Conservation (phyloP, 2,329 filamentous ascomycete species). For the Fusarium sp. region DNA sequence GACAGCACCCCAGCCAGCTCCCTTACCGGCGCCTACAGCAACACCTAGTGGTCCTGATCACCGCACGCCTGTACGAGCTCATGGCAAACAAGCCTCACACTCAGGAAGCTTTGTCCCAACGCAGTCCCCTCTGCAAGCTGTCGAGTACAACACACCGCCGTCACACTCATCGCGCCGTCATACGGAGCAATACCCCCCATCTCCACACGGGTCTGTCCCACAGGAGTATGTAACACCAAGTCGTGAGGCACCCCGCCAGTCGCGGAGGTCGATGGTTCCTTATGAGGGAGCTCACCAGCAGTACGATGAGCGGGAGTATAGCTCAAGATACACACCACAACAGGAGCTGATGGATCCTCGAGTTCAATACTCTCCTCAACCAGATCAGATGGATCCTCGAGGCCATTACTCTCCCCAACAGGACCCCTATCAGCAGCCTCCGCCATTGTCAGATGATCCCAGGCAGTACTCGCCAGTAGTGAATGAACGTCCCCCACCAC, state of each 20-base stretch:
- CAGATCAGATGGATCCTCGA: conserved; percentile 51
- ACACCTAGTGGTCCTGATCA: conserved; percentile 51
- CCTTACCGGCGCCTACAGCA: conserved; percentile 41
- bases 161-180: conserved; percentile 46
- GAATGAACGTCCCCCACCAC: conserved; percentile 61
- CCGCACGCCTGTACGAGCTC: conserved; percentile 57
- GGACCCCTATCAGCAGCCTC: conserved; percentile 44
- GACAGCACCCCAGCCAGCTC: conserved; percentile 1
- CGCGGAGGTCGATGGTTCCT: conserved; percentile 47
- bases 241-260: conserved; percentile 41
- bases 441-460: conserved; percentile 42
- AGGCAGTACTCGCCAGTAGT: conserved; percentile 49
- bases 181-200: conserved; percentile 50
- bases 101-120: conserved; percentile 52
- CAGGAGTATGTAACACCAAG: conserved; percentile 35
- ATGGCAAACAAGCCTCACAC: conserved; percentile 52
- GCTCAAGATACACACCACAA: conserved; percentile 42
- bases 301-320: conserved; percentile 50
- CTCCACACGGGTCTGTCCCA: conserved; percentile 36
- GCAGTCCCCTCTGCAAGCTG: conserved; percentile 61
- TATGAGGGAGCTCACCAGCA: conserved; percentile 47
- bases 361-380: conserved; percentile 43
- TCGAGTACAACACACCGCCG: conserved; percentile 59
- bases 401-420: conserved; percentile 46
- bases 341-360: conserved; percentile 52